phyloP scores from a whole-genome alignment of 345 rosid genomes.

The Gynandropsis gynandra region DNA sequence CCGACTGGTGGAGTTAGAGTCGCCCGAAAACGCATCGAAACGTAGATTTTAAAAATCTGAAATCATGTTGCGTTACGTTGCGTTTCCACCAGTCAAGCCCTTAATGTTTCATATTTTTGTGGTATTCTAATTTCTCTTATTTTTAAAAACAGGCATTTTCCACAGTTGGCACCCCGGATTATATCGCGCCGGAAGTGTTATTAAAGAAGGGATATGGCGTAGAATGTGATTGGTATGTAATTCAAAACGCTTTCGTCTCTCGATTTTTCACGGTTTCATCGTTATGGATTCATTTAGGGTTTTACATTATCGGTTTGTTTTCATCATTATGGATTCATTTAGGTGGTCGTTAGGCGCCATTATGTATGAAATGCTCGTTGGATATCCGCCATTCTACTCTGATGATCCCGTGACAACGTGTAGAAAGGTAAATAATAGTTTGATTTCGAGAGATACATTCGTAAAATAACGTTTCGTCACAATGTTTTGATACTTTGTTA shows the following conservation, averaged over 20 bases:
- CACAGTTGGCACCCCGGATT: conserved; percentile 94
- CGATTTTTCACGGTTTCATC: conserved; percentile 2
- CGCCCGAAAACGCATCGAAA: no score
- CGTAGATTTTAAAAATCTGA: no score
- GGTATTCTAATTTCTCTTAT: conserved; percentile 16
- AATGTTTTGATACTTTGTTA: conserved; percentile 18
- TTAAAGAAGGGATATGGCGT: conserved; percentile 89
- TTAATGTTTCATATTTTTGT: background rate
- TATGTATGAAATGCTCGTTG: conserved; percentile 88
- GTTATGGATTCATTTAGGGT: no score
- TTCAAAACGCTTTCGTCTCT: background rate
- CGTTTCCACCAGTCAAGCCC: no score
- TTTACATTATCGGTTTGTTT: no score
- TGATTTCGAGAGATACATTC: background rate
- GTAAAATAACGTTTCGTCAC: conserved; percentile 14
- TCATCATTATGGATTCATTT: conserved; percentile 12
- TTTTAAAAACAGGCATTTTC: conserved; percentile 63
- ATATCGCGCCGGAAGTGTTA: conserved; percentile 94
- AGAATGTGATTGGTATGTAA: conserved; percentile 88
- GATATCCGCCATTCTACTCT: conserved; percentile 75
- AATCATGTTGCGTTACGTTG: no score
- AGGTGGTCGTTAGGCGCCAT: conserved; percentile 98
- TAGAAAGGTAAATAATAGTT: conserved; percentile 59
- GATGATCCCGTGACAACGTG: conserved; percentile 88
- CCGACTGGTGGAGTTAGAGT: no score